Base-by-base conservation (phyloP, 75 land plant genomes). In the Sequoia sempervirens region DNA sequence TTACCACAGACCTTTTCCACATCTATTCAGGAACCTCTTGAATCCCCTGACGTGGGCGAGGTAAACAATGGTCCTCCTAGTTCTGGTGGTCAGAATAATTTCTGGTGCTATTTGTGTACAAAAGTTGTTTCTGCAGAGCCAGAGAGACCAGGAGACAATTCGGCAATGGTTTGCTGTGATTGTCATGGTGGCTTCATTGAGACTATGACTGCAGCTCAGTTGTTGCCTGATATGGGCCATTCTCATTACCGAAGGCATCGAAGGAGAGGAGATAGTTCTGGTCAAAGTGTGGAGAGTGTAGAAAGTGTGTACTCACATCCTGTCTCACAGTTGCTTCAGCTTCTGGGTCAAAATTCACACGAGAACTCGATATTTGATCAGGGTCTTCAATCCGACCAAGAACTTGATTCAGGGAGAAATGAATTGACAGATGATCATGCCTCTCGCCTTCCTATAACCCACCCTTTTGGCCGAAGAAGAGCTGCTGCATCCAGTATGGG, bases 171-270 rank as follows among this genome's bases (percentile, higher is more conserved):
- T n/a, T 93, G 94, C 84, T 84, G 87, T 5, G 89, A 90, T 40
- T 93, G 95, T 82, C 88, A 89, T 82, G 80, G 86, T 45, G 82
- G 91, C 66, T 85, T 93, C 30, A 82, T 93, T 78, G 90, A 93
- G 83, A 87, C 91, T 82, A 54, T 85, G 85, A 83, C 26, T 23
- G 46, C 80, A 23, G 40, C 50, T 46, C 84, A 61, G 36, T 40
- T 64, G 38, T 58, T 36, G n/a, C 40, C 84, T 3, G 36, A 85
- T 28, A 15, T 70, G 9, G 40, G 73, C 52, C 58, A 82, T 70
- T 30, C 81, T 64, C 68, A 81, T 52, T 84, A 76, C 26, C 79
- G 89, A 76, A 83, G 89, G 75, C 23, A 83, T 6, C 68, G 69
- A 46, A 58, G 89, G 34, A 20, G 89, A 75, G 79, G 83, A 78